Base-by-base conservation (phyloP, 2,329 filamentous ascomycete species). In the Fusarium sp. region DNA sequence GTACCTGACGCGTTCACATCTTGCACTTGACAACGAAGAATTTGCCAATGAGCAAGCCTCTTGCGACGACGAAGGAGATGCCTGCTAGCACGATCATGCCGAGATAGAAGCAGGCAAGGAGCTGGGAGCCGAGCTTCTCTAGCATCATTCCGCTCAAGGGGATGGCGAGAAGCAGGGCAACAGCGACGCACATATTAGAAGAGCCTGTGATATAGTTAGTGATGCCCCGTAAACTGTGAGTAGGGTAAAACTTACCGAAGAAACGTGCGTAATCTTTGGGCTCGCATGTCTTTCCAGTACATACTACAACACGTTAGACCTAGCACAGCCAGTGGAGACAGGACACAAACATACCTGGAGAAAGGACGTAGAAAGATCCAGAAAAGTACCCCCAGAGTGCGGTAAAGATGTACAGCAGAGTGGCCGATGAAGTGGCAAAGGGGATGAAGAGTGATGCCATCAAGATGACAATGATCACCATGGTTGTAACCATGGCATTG, bases 381-480 rank as follows among this genome's bases (percentile, higher is more conserved):
- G 84, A 86, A 0, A 84, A 84, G n/a, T 87, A 85, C 0, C 86
- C 86, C 76, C 86, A 87, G 0, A 87, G 73, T 0, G 84, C 84
- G 0, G 83, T 79, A 35, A 87, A 86, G 0, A 78, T 78, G 57
- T 86, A 87, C 4, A 87, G 72, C 0, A 84, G 83, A 1, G 76
- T 79, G 4, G 82, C 76, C 6, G 80, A 78, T 0, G 78, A 82
- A 0, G 84, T 81, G 1, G 83, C 84, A 47, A 86, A 84, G 0
- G 86, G 86, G 2, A 87, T 79, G 71, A 86, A 84, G 2, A 87
- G 79, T 0, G 79, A 79, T 0, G 81, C 79, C 73, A 85, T 86
- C 8, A 84, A 72, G 1, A 84, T 35, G 2, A 85, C 68, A 1
- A 86, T 76, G 6, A 83, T 79, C 3, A 69, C n/a, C 65, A 77